Conservation (phyloP, 768 basidiomycete genomes). For the Tricholoma sp. region DNA sequence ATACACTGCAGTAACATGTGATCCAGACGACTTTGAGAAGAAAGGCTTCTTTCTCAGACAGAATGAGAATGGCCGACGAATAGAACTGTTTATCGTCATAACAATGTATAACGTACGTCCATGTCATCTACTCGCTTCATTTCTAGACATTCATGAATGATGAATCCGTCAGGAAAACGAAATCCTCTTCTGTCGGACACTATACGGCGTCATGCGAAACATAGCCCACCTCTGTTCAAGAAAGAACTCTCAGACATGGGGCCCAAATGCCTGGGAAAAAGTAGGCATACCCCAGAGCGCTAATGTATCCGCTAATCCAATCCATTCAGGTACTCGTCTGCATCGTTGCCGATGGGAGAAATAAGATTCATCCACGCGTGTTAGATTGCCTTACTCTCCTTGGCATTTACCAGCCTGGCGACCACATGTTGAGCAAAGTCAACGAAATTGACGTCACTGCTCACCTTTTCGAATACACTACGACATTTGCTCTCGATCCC, state of each 20-base stretch:
- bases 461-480: constrained; percentile 80
- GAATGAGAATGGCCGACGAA: constrained; percentile 70
- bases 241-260: constrained; percentile 93
- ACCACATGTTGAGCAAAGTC: constrained; percentile 53
- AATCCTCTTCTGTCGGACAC: constrained; percentile 83
- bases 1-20: constrained; percentile 90
- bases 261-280: constrained; percentile 95
- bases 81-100: constrained; percentile 90
- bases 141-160: constrained; percentile 4
- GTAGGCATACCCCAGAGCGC: constrained; percentile 26
- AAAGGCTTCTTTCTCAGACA: constrained; percentile 84
- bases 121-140: neutral
- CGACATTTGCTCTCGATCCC: constrained; percentile 73
- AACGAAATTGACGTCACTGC: constrained; percentile 59
- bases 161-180: constrained; percentile 70
- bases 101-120: constrained; percentile 91
- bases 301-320: neutral
- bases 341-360: constrained; percentile 85
- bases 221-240: constrained; percentile 78
- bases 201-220: constrained; percentile 93
- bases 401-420: constrained; percentile 76
- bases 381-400: constrained; percentile 88
- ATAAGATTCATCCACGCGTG: constrained; percentile 76
- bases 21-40: constrained; percentile 87
- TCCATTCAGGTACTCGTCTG: constrained; percentile 75